phyloP scores from a whole-genome alignment of 805 yeast genomes.

The Starmerella khaoyaiensis region DNA sequence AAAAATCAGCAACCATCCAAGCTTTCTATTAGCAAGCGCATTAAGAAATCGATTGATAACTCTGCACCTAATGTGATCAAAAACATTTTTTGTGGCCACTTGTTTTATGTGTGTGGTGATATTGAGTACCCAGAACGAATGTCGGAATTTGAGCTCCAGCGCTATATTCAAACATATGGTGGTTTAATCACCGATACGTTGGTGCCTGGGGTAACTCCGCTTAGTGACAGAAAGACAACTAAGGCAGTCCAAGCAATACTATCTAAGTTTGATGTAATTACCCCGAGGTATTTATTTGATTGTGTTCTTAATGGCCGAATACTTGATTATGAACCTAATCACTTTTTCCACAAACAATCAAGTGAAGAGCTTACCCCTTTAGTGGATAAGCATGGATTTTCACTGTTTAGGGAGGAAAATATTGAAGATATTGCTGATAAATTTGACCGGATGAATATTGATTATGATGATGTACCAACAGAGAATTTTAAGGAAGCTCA shows the following conservation, averaged over 20 bases:
- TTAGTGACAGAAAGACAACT: slow-evolving; percentile 21
- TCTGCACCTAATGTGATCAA: not conserved
- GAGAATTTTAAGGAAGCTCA: too few species aligned
- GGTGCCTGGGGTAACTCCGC: slow-evolving; percentile 1
- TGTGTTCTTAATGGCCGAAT: slow-evolving; percentile 36
- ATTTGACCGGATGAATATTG: slow-evolving; percentile 7
- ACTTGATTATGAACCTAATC: slow-evolving; percentile 47
- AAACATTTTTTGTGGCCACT: slow-evolving; percentile 16
- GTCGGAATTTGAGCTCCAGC: slow-evolving; percentile 19
- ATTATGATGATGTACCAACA: too few species aligned
- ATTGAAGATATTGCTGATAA: not conserved
- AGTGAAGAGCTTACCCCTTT: not conserved
- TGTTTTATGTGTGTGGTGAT: slow-evolving; percentile 24
- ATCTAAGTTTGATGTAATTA: slow-evolving; percentile 38
- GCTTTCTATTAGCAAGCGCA: slow-evolving; percentile 3
- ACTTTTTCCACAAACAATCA: slow-evolving; percentile 31
- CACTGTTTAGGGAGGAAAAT: slow-evolving; percentile 34
- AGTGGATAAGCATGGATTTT: slow-evolving; percentile 54
- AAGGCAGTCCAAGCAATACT: slow-evolving; percentile 9
- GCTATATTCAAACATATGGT: slow-evolving; percentile 23
- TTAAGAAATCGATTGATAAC: slow-evolving; percentile 1
- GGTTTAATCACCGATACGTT: slow-evolving; percentile 23
- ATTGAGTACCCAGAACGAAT: slow-evolving; percentile 19
- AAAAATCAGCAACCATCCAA: not conserved
- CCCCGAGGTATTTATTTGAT: slow-evolving; percentile 62